Evolutionary conservation across 306 rosid genomes (phyloP).

Genomic region (Arachis hypogaea): DNA sequence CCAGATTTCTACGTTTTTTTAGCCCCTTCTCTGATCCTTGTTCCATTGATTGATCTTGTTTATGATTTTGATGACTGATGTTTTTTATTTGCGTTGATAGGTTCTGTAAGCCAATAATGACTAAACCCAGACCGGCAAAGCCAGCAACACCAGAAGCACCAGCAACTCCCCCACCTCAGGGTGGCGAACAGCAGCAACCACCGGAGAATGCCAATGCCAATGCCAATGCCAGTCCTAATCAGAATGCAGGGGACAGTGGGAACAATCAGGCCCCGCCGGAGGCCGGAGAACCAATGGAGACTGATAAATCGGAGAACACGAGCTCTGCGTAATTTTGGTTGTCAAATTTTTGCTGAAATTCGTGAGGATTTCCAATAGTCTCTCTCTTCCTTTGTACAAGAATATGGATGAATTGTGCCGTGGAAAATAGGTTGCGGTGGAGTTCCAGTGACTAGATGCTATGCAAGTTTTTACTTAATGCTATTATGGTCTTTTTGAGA

Average conservation of each 20-base stretch:
- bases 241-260: conserved; percentile 43
- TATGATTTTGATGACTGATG: not conserved
- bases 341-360: conserved; percentile 34
- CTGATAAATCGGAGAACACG: conserved; percentile 65
- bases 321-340: conserved; percentile 47
- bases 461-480: conserved; percentile 28
- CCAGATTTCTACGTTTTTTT: not conserved
- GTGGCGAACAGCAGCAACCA: conserved; percentile 47
- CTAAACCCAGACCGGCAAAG: conserved; percentile 78
- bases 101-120: conserved; percentile 87
- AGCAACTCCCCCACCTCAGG: conserved; percentile 52
- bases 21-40: not conserved
- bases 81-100: conserved; percentile 40
- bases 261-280: conserved; percentile 50
- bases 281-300: conserved; percentile 79
- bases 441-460: conserved; percentile 30
- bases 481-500: conserved; percentile 36
- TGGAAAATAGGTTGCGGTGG: conserved; percentile 20
- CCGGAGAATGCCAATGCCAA: conserved; percentile 1
- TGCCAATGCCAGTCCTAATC: conserved; percentile 30
- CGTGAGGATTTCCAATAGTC: conserved; percentile 12
- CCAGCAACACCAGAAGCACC: conserved; percentile 66
- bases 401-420: conserved; percentile 25
- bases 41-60: not conserved
- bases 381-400: conserved; percentile 9